Base-by-base conservation (phyloP, 2,329 filamentous ascomycete genomes). In the Colletotrichum tabaci region DNA sequence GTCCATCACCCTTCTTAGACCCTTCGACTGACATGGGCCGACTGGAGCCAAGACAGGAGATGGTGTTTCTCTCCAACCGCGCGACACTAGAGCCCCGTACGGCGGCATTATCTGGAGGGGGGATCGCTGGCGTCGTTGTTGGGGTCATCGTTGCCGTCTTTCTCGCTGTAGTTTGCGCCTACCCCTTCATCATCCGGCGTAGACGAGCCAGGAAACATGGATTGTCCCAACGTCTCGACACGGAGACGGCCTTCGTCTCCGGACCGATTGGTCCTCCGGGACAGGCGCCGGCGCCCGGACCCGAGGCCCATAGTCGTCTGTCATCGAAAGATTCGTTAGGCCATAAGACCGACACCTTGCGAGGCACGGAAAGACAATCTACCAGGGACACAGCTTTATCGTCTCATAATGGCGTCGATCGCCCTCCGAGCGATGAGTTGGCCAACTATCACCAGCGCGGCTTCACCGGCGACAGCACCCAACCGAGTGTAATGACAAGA, bases 101-200 rank as follows among this genome's bases (percentile, higher is more conserved):
- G 7, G 44, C 58, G 35, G 52, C 57, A 66, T 62, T 74, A 50
- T 60, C 63, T 10, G 61, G 81, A 73, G 82, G 82, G 50, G 79
- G 78, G 58, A 78, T 84, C 60, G 83, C 82, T 2, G 83, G 83
- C 46, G 76, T 82, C 62, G 78, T 80, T 35, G 76, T 84, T 53
- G 83, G 83, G 42, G 75, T 79, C 61, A 64, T 82, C 50, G 71
- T 62, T 38, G 60, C 47, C 47, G 8, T 83, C 55, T 81, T 76
- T 52, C 73, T 78, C 55, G 76, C 82, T 58, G 73, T 77, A 61
- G 73, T 84, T 46, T 84, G 83, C 63, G 78, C 83, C 49, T 84
- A 84, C 64, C 83, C 83, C 16, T 77, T 84, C 65, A 71, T 84
- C 47, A 75, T 84, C 57, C 74, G 80, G 55, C 75, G 71, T n/a